phyloP scores from a whole-genome alignment of 768 basidiomycete genomes.

The Boletus vinaceobasis region DNA sequence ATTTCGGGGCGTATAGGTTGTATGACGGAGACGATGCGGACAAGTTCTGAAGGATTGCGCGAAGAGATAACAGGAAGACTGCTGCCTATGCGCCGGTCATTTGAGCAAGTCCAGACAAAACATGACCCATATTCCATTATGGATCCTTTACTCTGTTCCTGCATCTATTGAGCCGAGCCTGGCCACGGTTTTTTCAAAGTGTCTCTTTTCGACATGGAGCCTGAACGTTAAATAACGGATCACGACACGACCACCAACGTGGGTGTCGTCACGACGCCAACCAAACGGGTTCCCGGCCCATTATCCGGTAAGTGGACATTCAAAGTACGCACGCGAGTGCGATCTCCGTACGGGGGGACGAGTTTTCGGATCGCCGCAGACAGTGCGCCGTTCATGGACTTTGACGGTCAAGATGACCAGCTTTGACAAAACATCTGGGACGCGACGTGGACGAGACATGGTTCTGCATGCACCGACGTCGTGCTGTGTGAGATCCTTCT shows the following conservation, averaged over 20 bases:
- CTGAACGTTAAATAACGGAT: slow-evolving; percentile 37
- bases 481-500: slow-evolving; percentile 85
- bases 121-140: no score
- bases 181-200: no score
- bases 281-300: slow-evolving; percentile 22
- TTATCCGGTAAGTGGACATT: slow-evolving; percentile 38
- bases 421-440: slow-evolving; percentile 27
- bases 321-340: slow-evolving; percentile 58
- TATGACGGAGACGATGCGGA: slow-evolving; percentile 1
- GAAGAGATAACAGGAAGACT: background rate
- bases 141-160: no score
- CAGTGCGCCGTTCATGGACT: slow-evolving; percentile 59
- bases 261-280: slow-evolving; percentile 20
- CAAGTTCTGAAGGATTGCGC: background rate
- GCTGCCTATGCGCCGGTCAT: no score
- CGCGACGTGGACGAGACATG: slow-evolving; percentile 89
- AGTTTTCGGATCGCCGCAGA: slow-evolving; percentile 66
- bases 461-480: slow-evolving; percentile 78
- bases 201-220: no score
- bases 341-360: slow-evolving; percentile 94
- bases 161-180: no score
- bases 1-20: slow-evolving; percentile 21
- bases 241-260: slow-evolving; percentile 37
- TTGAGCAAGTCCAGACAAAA: no score
- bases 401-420: slow-evolving; percentile 94